Evolutionary conservation across 2,329 filamentous ascomycete genomes (phyloP).

Genomic region (Magnaporthales sp.): DNA sequence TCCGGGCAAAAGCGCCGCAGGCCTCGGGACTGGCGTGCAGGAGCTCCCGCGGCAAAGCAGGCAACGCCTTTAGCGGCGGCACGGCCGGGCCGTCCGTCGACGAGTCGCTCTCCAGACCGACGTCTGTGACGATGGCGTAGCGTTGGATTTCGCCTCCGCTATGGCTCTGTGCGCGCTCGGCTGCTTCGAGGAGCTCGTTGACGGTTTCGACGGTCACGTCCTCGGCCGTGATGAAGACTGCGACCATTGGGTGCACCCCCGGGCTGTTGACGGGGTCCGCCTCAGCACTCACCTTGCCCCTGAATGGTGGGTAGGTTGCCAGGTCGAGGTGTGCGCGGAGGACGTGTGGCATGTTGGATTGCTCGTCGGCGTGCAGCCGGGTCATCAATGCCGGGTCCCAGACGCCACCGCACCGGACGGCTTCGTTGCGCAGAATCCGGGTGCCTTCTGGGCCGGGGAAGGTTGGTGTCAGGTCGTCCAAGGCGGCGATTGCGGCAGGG

Average conservation of each 20-base stretch:
- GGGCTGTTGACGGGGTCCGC: background rate
- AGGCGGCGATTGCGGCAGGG: background rate
- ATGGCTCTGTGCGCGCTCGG: background rate
- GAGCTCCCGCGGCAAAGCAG: background rate
- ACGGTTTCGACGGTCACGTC: background rate
- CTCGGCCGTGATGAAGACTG: background rate
- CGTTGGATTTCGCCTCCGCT: background rate
- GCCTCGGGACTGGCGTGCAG: background rate
- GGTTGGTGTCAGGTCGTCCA: background rate
- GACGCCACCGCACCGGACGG: background rate
- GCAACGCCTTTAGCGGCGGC: background rate
- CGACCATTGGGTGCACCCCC: background rate
- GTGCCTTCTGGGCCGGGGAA: background rate
- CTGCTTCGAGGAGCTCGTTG: background rate
- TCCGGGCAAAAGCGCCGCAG: background rate
- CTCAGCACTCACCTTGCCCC: background rate
- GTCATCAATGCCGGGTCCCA: background rate
- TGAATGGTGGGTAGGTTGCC: background rate
- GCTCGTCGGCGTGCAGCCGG: background rate
- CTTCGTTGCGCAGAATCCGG: background rate
- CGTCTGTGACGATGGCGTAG: background rate
- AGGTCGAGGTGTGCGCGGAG: background rate
- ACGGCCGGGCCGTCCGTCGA: background rate
- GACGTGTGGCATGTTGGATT: background rate
- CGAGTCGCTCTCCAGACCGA: background rate